A percentile compares a stretch with the other conserved stretches of the same genome.
Conservation (phyloP, 2,329 filamentous ascomycete genomes). For the Fonsecaea pugnacius region DNA sequence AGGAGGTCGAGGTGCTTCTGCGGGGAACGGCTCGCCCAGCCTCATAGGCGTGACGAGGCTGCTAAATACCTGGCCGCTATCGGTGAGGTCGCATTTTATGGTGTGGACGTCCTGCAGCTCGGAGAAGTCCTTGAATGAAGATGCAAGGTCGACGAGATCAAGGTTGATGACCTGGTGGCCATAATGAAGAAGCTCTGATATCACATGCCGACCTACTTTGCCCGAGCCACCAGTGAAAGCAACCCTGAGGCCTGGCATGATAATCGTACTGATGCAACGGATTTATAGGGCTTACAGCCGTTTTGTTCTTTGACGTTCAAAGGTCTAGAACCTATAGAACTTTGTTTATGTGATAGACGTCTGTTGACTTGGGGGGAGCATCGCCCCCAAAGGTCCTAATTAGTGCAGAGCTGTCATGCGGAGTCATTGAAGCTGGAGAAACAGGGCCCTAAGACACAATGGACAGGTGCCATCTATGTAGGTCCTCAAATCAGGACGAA, state of each 20-base stretch:
- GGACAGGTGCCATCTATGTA: neutral
- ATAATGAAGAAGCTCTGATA: constrained; percentile 55
- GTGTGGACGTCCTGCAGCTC: constrained; percentile 52
- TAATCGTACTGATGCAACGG: neutral
- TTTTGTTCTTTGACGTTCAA: neutral
- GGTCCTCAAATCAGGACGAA: neutral
- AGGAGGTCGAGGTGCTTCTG: constrained; percentile 48
- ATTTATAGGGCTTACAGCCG: neutral
- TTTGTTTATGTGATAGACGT: neutral
- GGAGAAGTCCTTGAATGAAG: constrained; percentile 33
- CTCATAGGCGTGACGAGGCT: constrained; percentile 60
- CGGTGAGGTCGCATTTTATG: constrained; percentile 60
- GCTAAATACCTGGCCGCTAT: constrained; percentile 61
- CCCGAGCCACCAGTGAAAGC: constrained; percentile 62
- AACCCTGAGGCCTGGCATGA: constrained; percentile 44
- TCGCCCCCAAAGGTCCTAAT: neutral
- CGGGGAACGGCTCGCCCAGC: constrained; percentile 54
- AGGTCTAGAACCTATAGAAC: neutral
- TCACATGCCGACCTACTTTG: constrained; percentile 60
- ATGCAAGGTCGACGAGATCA: constrained; percentile 52
- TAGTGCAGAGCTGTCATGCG: neutral
- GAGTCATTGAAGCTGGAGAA: neutral
- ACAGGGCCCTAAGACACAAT: too few species aligned
- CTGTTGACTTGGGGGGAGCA: neutral
- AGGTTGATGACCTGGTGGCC: constrained; percentile 61